These are phyloP conservation scores for Isabelozyma gotoi DNA, from an alignment of 805 yeast species.

Conservation along the genomic window DNA sequence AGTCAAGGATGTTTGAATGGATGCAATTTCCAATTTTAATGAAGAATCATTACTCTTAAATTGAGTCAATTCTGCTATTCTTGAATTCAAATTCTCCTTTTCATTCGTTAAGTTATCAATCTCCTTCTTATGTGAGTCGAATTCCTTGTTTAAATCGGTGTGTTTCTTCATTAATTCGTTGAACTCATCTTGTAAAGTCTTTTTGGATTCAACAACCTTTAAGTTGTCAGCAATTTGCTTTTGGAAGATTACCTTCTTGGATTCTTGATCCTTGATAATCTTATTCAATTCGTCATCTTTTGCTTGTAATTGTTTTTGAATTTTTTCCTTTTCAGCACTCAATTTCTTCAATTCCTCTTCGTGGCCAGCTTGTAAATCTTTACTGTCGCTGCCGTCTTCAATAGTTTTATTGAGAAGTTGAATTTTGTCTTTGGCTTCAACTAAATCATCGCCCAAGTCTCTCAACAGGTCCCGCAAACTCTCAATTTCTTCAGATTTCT, in stretches of 20 bases:
- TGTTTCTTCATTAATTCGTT: conserved; percentile 17
- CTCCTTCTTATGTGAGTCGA: conserved; percentile 18
- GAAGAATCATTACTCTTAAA: conserved; percentile 41
- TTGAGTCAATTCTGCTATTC: conserved; percentile 27
- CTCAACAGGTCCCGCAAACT: conserved; percentile 72
- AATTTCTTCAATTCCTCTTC: conserved; percentile 7
- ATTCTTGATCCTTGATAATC: conserved; percentile 13
- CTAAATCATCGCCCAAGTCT: conserved; percentile 77
- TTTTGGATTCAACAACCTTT: conserved; percentile 7
- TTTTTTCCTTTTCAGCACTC: conserved; percentile 12
- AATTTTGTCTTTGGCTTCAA: conserved; percentile 60
- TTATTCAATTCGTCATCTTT: conserved; percentile 15
- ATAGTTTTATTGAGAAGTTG: conserved; percentile 28
- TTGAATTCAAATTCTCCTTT: conserved; percentile 35
- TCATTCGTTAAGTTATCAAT: conserved; percentile 27
- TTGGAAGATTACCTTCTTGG: conserved; percentile 12
- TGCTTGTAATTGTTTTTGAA: conserved; percentile 14
- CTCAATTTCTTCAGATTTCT: conserved; percentile 63
- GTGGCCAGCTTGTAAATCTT: conserved; percentile 1
- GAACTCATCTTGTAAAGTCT: conserved; percentile 15
- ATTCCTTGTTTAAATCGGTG: conserved; percentile 15
- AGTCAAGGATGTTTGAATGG: conserved; percentile 42
- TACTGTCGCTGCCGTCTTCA: not conserved
- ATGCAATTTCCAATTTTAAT: conserved; percentile 48
- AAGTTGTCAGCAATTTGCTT: conserved; percentile 5